These are phyloP conservation scores for Trichoderma semiorbis DNA, from an alignment of 2,329 filamentous ascomycete species.

Conservation along the genomic window DNA sequence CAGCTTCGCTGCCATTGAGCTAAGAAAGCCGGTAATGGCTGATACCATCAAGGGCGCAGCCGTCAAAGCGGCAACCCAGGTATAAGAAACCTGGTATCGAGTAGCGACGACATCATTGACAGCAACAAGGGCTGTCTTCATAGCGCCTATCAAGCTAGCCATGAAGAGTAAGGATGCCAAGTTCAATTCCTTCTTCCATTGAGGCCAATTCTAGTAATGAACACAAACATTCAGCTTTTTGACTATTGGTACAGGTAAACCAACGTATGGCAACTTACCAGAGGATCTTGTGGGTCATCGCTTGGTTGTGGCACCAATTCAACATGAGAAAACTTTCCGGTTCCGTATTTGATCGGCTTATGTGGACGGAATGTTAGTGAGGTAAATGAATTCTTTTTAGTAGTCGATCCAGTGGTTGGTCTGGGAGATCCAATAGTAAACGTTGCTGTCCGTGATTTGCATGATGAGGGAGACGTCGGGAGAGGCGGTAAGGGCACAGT, in stretches of 20 bases:
- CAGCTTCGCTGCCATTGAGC: constrained; percentile 42
- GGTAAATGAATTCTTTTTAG: constrained; percentile 17
- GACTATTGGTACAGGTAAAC: too few species aligned
- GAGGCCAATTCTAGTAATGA: constrained; percentile 50
- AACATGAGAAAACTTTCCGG: constrained; percentile 39
- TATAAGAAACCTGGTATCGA: constrained; percentile 45
- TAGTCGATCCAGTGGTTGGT: background rate
- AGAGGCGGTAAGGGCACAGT: constrained; percentile 14
- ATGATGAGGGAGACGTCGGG: background rate
- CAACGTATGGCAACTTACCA: constrained; percentile 39
- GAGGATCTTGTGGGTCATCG: constrained; percentile 50
- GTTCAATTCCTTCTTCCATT: constrained; percentile 50
- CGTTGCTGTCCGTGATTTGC: constrained; percentile 7
- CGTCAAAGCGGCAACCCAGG: constrained; percentile 47
- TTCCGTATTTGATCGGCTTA: constrained; percentile 46
- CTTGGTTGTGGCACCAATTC: constrained; percentile 55
- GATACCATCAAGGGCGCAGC: constrained; percentile 52
- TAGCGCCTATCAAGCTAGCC: constrained; percentile 45
- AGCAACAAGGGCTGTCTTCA: constrained; percentile 53
- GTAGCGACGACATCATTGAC: constrained; percentile 44
- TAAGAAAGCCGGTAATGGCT: constrained; percentile 42
- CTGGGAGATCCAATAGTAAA: background rate
- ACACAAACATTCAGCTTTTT: background rate
- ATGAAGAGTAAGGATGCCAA: constrained; percentile 46
- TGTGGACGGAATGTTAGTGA: constrained; percentile 20